These are phyloP conservation scores for Xylariaceae sp. DNA, from an alignment of 2,329 filamentous ascomycete species.

Conservation along the genomic window DNA sequence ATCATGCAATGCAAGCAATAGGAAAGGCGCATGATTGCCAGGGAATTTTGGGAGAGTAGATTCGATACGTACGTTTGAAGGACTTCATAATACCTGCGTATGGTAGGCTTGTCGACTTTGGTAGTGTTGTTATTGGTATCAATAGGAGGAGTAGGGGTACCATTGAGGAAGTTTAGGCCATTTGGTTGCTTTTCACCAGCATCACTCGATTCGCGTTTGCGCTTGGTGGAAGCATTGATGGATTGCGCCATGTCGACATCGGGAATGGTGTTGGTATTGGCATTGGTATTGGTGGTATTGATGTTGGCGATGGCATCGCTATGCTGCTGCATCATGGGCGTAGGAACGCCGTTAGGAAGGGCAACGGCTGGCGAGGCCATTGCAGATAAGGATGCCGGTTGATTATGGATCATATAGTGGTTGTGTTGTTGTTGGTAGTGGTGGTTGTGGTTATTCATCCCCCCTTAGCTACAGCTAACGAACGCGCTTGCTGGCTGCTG, in stretches of 20 bases:
- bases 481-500: too few species aligned
- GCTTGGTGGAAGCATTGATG: constrained; percentile 33
- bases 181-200: constrained; percentile 27
- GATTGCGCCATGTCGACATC: constrained; percentile 30
- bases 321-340: constrained; percentile 25
- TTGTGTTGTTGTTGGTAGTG: constrained; percentile 8
- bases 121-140: constrained; percentile 14
- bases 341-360: constrained; percentile 33
- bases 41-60: background rate
- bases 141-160: constrained; percentile 8
- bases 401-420: constrained; percentile 4
- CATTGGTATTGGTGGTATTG: background rate
- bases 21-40: background rate
- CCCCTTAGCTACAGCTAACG: background rate
- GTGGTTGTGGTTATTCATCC: background rate
- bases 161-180: constrained; percentile 14
- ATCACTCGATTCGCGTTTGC: constrained; percentile 37
- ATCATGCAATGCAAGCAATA: constrained; percentile 18
- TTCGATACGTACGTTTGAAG: constrained; percentile 34
- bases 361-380: constrained; percentile 38
- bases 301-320: constrained; percentile 1
- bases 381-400: constrained; percentile 1
- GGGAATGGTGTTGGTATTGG: constrained; percentile 3
- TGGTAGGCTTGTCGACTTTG: constrained; percentile 27
- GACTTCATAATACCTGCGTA: constrained; percentile 36